These are phyloP conservation scores for Proliferodiscus dingleyae DNA, from an alignment of 2,329 filamentous ascomycete species.

Conservation along the genomic window DNA sequence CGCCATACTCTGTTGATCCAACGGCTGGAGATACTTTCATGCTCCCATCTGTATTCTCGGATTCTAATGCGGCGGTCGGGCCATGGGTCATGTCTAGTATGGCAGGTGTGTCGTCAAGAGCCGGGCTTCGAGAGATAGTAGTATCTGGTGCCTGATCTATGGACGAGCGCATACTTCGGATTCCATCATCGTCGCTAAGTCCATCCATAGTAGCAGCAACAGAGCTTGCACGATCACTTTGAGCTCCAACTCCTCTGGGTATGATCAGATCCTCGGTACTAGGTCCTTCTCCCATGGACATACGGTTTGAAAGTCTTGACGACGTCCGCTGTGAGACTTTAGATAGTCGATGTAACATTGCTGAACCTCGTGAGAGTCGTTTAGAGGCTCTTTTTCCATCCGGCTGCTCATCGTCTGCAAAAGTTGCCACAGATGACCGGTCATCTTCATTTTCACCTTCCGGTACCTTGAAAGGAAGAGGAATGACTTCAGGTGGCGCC, in stretches of 20 bases:
- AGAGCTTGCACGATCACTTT: constrained; percentile 43
- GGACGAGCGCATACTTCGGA: constrained; percentile 26
- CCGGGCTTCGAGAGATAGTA: constrained; percentile 6
- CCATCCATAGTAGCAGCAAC: constrained; percentile 55
- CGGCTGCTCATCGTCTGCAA: constrained; percentile 55
- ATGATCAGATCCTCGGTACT: constrained; percentile 42
- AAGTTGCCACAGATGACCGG: constrained; percentile 64
- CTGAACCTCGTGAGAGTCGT: constrained; percentile 46
- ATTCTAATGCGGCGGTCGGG: not conserved
- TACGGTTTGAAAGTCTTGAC: constrained; percentile 22
- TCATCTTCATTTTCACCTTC: constrained; percentile 42
- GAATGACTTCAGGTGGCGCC: constrained; percentile 49
- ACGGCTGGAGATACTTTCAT: not conserved
- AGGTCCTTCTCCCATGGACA: constrained; percentile 22
- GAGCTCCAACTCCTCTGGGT: constrained; percentile 26
- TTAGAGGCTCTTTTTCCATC: constrained; percentile 45
- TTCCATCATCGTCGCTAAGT: constrained; percentile 37
- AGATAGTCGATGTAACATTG: constrained; percentile 24
- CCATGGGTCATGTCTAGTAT: not conserved
- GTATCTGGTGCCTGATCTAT: constrained; percentile 15
- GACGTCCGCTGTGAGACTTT: constrained; percentile 13
- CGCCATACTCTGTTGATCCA: not conserved
- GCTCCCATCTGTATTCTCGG: not conserved
- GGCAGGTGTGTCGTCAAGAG: not conserved
- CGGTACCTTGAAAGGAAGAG: constrained; percentile 61